phyloP scores from a whole-genome alignment of 2,329 filamentous ascomycete genomes.

The Microcera coccophila region DNA sequence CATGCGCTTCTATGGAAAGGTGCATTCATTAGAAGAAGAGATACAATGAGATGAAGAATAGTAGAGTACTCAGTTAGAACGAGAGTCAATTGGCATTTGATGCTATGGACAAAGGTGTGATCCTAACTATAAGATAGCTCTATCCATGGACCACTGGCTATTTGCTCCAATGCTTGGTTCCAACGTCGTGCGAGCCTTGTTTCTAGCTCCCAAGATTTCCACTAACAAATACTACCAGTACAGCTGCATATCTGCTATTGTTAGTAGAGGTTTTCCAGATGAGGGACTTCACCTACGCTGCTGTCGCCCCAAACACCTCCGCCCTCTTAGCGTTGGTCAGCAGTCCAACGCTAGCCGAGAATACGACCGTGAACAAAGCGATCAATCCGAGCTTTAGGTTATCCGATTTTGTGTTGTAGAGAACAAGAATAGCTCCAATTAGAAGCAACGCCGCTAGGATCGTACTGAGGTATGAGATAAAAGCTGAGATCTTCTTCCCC shows the following conservation, averaged over 20 bases:
- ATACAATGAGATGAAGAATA: too few relatives aligned
- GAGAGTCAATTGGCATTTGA: too few relatives aligned
- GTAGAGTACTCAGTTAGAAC: too few relatives aligned
- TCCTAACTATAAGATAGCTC: too few relatives aligned
- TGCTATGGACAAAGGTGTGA: too few relatives aligned
- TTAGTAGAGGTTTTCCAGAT: too few relatives aligned
- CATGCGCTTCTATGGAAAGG: too few relatives aligned
- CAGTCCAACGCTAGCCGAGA: slow-evolving; percentile 3
- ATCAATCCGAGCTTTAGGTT: slow-evolving; percentile 7
- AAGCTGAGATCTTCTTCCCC: slow-evolving; percentile 4
- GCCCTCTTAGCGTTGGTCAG: slow-evolving; percentile 7
- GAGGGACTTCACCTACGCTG: slow-evolving; percentile 2
- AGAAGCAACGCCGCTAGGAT: slow-evolving; percentile 7
- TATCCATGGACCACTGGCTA: too few relatives aligned
- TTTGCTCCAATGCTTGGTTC: too few relatives aligned
- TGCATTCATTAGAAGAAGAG: too few relatives aligned
- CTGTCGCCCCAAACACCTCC: slow-evolving; percentile 8
- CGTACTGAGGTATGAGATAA: slow-evolving; percentile 8
- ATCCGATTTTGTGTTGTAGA: slow-evolving; percentile 7
- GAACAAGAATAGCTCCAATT: slow-evolving; percentile 7
- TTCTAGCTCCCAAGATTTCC: not conserved
- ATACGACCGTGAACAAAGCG: slow-evolving; percentile 6
- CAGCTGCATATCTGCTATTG: not conserved
- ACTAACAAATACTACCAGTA: not conserved
- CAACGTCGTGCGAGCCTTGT: too few relatives aligned